Conservation (phyloP, 106 monocot genomes). For the Cymbidium sinense region DNA sequence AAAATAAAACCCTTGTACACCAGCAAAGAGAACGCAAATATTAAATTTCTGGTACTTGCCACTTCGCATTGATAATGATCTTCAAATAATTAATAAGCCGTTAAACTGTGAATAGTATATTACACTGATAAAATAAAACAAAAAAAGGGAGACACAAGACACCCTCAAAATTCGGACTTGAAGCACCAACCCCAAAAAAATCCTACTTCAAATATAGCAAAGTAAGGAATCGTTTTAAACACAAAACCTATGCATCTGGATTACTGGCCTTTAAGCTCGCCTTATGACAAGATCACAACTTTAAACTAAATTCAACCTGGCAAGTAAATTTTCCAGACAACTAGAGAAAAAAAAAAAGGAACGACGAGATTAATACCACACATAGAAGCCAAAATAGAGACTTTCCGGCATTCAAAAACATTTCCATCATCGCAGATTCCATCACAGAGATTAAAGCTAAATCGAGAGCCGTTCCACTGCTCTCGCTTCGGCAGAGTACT, state of each 20-base stretch:
- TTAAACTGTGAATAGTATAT: neutral
- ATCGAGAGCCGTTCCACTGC: neutral
- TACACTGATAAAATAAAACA: neutral
- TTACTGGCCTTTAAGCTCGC: neutral
- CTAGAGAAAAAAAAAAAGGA: neutral
- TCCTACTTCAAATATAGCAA: neutral
- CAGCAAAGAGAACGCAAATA: neutral
- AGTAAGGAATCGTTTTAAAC: neutral
- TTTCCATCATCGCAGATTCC: neutral
- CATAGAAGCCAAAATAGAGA: slow-evolving; percentile 10
- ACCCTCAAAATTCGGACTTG: neutral
- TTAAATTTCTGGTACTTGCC: neutral
- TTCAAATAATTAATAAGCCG: neutral
- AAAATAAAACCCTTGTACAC: neutral
- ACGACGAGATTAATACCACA: neutral
- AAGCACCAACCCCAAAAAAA: neutral
- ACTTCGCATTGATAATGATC: neutral
- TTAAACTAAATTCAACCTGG: neutral
- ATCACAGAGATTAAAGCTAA: neutral
- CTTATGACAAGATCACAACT: neutral
- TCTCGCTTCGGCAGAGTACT: neutral
- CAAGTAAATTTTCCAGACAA: neutral
- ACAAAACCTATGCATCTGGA: neutral
- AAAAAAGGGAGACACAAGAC: neutral
- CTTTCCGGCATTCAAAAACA: neutral